Evolutionary conservation across 148 eudicot species (phyloP), one percentile per base, ranked within the genome.

Genomic region (Rhododendron kiyosumense): DNA sequence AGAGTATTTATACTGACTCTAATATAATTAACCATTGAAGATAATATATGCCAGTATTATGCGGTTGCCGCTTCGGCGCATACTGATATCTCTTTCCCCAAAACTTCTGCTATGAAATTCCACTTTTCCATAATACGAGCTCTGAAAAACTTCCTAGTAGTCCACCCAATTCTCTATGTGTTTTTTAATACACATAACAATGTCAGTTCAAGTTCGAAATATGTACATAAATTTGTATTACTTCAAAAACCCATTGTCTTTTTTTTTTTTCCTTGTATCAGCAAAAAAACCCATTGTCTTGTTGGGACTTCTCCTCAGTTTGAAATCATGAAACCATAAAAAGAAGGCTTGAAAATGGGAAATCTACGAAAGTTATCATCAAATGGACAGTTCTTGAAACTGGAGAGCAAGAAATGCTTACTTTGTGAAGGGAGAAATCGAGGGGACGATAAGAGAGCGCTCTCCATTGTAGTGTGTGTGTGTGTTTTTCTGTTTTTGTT

Each of bases 121-220:
- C 89, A 88, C 41, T 86, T 85, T 88, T 81, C 94, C 95, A 89
- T 76, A 81, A 63, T 91, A 89, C 82, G 95, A 90, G 86, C 91
- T 89, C 73, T 85, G 92, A 48, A 85, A 85, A 86, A 84, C 85
- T 87, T 80, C 90, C 83, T 61, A 86, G 10, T 36, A 82, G 54
- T 84, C 92, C 90, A 77, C 86, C 85, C 79, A 90, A 88, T 89
- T 86, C 87, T 86, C 90, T 92, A 87, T 86, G 95, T 96, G 96
- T 45, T 82, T 76, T 82, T 63, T 32, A 77, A 38, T 10, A 67
- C 75, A 87, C 84, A 89, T 11, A 78, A 54, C 71, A 87, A n/a
- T 81, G 77, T 85, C 80, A 86, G 32, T 36, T 46, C 79, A 79
- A 0, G 4, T 78, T 43, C 20, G 15, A 24, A 69, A 34, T 22